Conservation (phyloP, 192 early-diverging fungal species). For the Podila minutissima region DNA sequence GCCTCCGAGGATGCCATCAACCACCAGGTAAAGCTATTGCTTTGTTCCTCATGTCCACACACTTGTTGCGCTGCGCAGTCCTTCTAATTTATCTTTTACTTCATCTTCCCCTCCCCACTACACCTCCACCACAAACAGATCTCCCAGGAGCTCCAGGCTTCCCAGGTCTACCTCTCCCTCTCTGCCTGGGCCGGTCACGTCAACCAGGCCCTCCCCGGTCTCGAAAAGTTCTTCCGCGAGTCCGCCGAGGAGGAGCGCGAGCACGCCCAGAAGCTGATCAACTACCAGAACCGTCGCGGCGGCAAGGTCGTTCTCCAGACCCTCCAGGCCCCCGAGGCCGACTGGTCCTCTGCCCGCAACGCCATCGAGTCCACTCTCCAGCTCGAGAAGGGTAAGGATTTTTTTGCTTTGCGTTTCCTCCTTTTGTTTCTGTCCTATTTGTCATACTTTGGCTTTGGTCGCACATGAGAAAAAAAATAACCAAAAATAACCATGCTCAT, state of each 20-base stretch:
- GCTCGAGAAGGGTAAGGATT: conserved; percentile 60
- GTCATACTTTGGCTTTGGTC: background rate
- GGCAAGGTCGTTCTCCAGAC: conserved; percentile 62
- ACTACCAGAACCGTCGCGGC: conserved; percentile 67
- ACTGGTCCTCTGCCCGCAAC: conserved; percentile 67
- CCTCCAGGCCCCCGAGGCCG: conserved; percentile 60
- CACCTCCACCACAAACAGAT: conserved; percentile 49
- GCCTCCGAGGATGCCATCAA: conserved; percentile 64
- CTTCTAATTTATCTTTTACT: background rate
- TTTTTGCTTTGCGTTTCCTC: background rate
- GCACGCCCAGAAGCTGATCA: conserved; percentile 58
- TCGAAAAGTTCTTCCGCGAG: conserved; percentile 64
- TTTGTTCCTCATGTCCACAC: background rate
- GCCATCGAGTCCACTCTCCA: conserved; percentile 66
- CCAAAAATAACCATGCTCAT: background rate
- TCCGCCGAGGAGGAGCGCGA: conserved; percentile 58
- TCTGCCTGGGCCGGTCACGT: conserved; percentile 60
- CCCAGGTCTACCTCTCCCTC: conserved; percentile 65
- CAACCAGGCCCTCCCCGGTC: conserved; percentile 59
- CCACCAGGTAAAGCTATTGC: conserved; percentile 39
- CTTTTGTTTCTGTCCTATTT: background rate
- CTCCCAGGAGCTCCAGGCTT: conserved; percentile 67
- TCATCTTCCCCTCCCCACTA: background rate
- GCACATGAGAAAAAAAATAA: background rate
- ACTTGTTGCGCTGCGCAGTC: background rate